Evolutionary conservation across 257 asterid species (phyloP).

Genomic region (Echium plantagineum): DNA sequence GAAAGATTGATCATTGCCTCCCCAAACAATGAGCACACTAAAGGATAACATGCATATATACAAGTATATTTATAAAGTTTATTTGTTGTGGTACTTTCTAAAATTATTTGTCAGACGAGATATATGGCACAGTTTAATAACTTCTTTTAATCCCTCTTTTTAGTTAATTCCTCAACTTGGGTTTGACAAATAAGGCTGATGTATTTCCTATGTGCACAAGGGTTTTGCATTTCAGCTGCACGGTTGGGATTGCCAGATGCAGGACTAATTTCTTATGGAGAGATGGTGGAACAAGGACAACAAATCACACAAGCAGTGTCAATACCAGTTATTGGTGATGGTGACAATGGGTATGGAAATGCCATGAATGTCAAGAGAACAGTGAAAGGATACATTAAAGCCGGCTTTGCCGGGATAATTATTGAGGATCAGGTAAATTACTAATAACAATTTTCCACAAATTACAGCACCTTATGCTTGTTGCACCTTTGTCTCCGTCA

Average conservation of each 20-base stretch:
- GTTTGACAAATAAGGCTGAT: conserved; percentile 4
- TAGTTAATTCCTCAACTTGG: no score
- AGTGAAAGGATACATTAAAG: conserved; percentile 65
- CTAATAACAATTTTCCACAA: background rate
- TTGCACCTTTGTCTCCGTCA: no score
- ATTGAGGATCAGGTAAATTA: conserved; percentile 82
- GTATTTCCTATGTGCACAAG: conserved; percentile 26
- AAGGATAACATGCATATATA: no score
- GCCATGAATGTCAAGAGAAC: conserved; percentile 96
- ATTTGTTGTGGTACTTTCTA: no score
- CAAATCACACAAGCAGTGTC: conserved; percentile 71
- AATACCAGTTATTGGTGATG: conserved; percentile 90
- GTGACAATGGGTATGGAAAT: conserved; percentile 92
- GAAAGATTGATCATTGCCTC: no score
- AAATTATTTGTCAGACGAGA: no score
- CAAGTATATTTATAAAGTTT: no score
- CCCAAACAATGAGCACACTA: no score
- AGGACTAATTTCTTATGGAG: conserved; percentile 82
- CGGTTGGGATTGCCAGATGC: conserved; percentile 86
- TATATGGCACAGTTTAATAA: no score
- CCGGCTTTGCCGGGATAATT: conserved; percentile 88
- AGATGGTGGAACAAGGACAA: conserved; percentile 83
- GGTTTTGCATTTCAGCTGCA: conserved; percentile 91
- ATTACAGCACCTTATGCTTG: background rate
- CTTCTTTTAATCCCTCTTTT: no score